Evolutionary conservation across 1,284 basidiomycete species (phyloP).

Genomic region (Sporisorium scitamineum): DNA sequence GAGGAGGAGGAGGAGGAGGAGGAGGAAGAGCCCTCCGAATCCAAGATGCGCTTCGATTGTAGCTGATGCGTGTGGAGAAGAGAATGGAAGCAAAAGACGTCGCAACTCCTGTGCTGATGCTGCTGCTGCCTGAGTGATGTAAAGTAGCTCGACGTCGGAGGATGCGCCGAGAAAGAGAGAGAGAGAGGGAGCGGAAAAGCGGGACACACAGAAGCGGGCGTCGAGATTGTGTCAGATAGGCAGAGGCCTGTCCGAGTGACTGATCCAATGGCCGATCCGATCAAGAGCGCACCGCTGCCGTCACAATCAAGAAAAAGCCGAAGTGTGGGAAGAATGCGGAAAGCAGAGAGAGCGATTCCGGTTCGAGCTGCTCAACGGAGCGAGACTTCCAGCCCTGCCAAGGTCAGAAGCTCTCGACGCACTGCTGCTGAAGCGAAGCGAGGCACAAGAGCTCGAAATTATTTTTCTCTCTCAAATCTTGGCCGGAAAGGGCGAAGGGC

Average conservation of each 20-base stretch:
- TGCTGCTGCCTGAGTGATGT: neutral
- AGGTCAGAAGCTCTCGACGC: too few relatives aligned
- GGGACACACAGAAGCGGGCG: neutral
- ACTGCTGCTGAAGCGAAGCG: too few relatives aligned
- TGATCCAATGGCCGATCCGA: conserved; percentile 3
- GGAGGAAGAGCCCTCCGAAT: neutral
- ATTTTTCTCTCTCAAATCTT: too few relatives aligned
- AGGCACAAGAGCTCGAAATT: too few relatives aligned
- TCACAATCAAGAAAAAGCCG: neutral
- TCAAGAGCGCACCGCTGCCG: conserved; percentile 2
- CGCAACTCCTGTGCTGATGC: neutral
- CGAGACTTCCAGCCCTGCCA: too few relatives aligned
- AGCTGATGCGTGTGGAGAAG: neutral
- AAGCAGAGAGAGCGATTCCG: neutral
- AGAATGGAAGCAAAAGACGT: neutral
- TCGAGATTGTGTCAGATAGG: neutral
- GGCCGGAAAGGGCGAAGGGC: neutral
- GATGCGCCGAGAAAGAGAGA: neutral
- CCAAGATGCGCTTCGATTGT: neutral
- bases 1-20: too few relatives aligned
- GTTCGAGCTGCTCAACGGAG: neutral
- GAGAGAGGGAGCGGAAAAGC: neutral
- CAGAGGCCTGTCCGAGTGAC: neutral
- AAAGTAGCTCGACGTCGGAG: conserved; percentile 6
- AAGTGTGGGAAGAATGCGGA: neutral